A percentile compares a stretch with the other conserved stretches of the same genome.
Conservation (phyloP, 1,139 yeast genomes). For the Pneumocystis wakefieldiae region DNA sequence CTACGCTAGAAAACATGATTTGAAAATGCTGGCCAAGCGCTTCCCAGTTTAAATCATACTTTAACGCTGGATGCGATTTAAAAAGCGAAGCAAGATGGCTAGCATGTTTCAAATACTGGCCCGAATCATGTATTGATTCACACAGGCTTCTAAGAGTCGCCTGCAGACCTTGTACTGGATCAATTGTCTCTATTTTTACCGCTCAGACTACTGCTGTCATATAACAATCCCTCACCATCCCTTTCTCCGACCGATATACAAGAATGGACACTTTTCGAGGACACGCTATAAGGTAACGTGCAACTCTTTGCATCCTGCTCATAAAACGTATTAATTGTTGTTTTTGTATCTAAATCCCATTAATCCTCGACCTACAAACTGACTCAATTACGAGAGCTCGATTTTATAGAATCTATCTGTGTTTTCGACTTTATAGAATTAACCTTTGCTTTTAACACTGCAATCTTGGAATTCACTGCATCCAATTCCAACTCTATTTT, state of each 20-base stretch:
- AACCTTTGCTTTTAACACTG: constrained; percentile 22
- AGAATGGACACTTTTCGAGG: neutral
- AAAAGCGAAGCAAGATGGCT: constrained; percentile 48
- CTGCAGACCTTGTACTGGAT: constrained; percentile 17
- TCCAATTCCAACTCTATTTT: constrained; percentile 27
- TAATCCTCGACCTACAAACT: neutral
- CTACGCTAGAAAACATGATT: neutral
- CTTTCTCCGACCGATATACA: neutral
- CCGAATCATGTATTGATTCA: constrained; percentile 32
- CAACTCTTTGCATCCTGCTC: neutral
- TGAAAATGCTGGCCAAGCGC: constrained; percentile 27
- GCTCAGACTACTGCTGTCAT: neutral
- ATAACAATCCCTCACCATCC: neutral
- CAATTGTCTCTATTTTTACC: neutral
- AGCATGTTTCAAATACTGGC: constrained; percentile 40
- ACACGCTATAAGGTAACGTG: too few relatives aligned
- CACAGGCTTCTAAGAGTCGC: constrained; percentile 35
- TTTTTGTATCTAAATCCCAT: neutral
- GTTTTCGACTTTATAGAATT: constrained; percentile 14
- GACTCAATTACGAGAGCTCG: neutral
- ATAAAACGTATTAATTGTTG: neutral
- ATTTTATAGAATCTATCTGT: constrained; percentile 10
- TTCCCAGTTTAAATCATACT: constrained; percentile 48
- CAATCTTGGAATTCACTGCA: constrained; percentile 26
- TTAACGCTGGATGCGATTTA: constrained; percentile 44